These are phyloP conservation scores for Cicer yamashitae DNA, from an alignment of 306 rosid genomes.

Conservation along the genomic window DNA sequence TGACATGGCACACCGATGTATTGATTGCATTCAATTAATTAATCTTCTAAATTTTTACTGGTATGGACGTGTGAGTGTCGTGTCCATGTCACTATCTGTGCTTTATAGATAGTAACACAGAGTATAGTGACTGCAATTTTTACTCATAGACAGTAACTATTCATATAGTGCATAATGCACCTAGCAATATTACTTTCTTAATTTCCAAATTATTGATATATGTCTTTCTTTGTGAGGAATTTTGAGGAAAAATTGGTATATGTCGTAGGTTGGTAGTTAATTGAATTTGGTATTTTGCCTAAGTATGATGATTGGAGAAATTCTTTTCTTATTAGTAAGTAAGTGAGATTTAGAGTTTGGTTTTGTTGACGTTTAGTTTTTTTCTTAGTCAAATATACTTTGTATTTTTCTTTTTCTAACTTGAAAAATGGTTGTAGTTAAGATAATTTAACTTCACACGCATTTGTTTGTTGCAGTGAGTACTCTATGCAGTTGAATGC, in stretches of 20 bases:
- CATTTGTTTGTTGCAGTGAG: conserved; percentile 68
- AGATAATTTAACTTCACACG: not conserved
- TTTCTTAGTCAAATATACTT: conserved; percentile 27
- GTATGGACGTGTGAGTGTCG: too few species aligned
- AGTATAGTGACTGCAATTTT: conserved; percentile 7
- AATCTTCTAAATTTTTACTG: too few species aligned
- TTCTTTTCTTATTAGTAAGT: not conserved
- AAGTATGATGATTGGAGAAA: conserved; percentile 1
- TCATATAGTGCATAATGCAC: not conserved
- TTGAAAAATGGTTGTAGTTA: conserved; percentile 4
- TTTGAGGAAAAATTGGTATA: not conserved
- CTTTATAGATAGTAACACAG: not conserved
- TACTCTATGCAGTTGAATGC: conserved; percentile 97
- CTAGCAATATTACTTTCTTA: not conserved
- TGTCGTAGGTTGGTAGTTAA: not conserved
- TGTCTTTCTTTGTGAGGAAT: not conserved
- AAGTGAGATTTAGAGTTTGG: not conserved
- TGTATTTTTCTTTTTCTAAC: conserved; percentile 19
- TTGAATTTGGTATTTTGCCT: conserved; percentile 14
- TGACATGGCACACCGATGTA: too few species aligned
- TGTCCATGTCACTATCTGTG: too few species aligned
- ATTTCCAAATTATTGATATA: conserved; percentile 1
- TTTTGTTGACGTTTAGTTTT: conserved; percentile 6
- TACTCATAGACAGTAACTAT: not conserved
- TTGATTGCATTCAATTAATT: too few species aligned